These are phyloP conservation scores for Clarireedia homoeocarpa DNA, from an alignment of 2,329 filamentous ascomycete species.

Conservation along the genomic window DNA sequence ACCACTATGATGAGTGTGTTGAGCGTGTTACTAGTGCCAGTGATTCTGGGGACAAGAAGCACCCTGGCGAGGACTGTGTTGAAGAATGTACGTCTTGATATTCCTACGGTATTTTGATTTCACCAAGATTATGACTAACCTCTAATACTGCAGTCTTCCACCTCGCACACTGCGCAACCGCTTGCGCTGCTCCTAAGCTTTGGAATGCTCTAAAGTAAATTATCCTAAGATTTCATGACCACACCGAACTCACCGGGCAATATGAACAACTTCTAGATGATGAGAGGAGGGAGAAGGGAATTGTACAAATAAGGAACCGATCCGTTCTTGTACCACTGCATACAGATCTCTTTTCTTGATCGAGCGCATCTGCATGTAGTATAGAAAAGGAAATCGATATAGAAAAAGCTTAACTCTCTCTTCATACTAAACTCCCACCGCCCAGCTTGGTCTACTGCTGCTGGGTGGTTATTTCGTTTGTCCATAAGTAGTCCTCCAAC, in stretches of 20 bases:
- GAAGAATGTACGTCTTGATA: slow-evolving; percentile 80
- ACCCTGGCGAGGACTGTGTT: slow-evolving; percentile 85
- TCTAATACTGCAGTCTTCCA: slow-evolving; percentile 73
- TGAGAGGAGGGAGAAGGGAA: slow-evolving; percentile 6
- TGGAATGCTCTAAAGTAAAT: slow-evolving; percentile 86
- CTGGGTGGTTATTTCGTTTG: background rate
- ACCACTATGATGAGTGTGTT: slow-evolving; percentile 97
- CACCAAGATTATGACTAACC: background rate
- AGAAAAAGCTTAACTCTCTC: slow-evolving; percentile 2
- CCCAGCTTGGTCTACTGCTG: too few species aligned
- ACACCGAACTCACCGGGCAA: slow-evolving; percentile 9
- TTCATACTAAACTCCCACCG: too few species aligned
- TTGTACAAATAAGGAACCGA: slow-evolving; percentile 23
- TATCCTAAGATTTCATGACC: background rate
- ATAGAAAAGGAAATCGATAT: slow-evolving; percentile 24
- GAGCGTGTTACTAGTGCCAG: slow-evolving; percentile 70
- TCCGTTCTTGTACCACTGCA: slow-evolving; percentile 25
- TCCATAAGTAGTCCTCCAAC: background rate
- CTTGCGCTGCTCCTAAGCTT: slow-evolving; percentile 93
- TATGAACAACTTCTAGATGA: slow-evolving; percentile 11
- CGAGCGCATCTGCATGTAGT: slow-evolving; percentile 26
- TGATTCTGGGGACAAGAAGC: slow-evolving; percentile 58
- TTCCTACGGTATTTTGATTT: background rate
- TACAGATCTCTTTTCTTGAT: slow-evolving; percentile 18
- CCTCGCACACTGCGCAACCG: slow-evolving; percentile 87